phyloP scores from a whole-genome alignment of 495 filamentous ascomycete genomes.

The Xylaria cubensis region DNA sequence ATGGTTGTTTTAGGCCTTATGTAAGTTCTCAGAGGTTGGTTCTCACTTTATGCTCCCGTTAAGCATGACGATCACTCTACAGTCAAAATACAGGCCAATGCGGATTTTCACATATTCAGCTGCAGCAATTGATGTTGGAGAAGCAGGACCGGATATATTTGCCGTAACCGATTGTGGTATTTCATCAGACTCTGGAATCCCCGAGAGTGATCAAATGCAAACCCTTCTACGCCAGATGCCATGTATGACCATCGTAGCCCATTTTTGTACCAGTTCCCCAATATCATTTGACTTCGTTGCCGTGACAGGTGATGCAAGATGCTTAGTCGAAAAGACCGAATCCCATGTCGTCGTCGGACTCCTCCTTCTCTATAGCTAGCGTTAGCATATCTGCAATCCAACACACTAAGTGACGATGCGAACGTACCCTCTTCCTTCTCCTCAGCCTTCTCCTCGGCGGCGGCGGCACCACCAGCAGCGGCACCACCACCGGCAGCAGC shows the following conservation, averaged over 20 bases:
- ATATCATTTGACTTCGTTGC: constrained; percentile 38
- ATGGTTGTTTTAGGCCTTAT: no score
- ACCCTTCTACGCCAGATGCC: constrained; percentile 39
- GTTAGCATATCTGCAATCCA: constrained; percentile 40
- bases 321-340: constrained; percentile 99
- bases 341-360: constrained; percentile 99
- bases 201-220: constrained; percentile 33
- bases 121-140: constrained; percentile 24
- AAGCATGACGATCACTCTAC: background rate
- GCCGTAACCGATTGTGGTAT: constrained; percentile 34
- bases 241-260: constrained; percentile 37
- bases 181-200: constrained; percentile 23
- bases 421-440: constrained; percentile 74
- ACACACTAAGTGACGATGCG: background rate
- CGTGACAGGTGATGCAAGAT: constrained; percentile 26
- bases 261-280: constrained; percentile 37
- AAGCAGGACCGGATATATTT: constrained; percentile 40
- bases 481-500: constrained; percentile 67
- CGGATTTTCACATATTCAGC: background rate
- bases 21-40: no score
- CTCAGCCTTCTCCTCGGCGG: constrained; percentile 71
- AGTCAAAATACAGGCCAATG: background rate
- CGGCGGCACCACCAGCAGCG: constrained; percentile 71
- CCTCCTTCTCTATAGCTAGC: constrained; percentile 62
- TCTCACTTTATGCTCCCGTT: background rate